A percentile compares a stretch with the other conserved stretches of the same genome.
Evolutionary conservation across 2,329 filamentous ascomycete species (phyloP).

Genomic region (Arthrobotrys iridis): DNA sequence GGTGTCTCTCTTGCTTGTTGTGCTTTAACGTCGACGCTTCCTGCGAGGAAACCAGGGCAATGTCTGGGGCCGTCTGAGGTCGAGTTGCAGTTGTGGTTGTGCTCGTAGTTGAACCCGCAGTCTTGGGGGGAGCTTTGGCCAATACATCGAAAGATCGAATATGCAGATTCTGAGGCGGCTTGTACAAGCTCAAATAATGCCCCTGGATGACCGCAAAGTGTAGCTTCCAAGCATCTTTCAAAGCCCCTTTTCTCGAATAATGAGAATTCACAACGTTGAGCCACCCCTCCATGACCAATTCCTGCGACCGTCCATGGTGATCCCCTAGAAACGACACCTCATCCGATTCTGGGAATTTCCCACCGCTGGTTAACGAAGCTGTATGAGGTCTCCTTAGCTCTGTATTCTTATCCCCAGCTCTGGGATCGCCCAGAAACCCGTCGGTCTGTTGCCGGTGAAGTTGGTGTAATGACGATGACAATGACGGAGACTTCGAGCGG

Average conservation of each 20-base stretch:
- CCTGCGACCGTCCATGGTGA: constrained; percentile 49
- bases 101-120: neutral
- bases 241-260: constrained; percentile 56
- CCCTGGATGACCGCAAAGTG: constrained; percentile 58
- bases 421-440: constrained; percentile 35
- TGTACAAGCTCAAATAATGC: constrained; percentile 57
- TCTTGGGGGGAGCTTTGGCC: constrained; percentile 53
- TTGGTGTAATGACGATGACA: neutral
- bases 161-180: constrained; percentile 57
- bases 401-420: constrained; percentile 21
- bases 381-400: constrained; percentile 43
- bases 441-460: constrained; percentile 53
- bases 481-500: constrained; percentile 57
- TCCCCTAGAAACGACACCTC: constrained; percentile 30
- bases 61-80: constrained; percentile 58
- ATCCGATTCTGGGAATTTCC: constrained; percentile 45
- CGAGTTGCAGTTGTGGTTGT: constrained; percentile 25
- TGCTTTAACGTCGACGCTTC: constrained; percentile 57
- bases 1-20: constrained; percentile 57
- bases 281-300: constrained; percentile 57
- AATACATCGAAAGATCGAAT: constrained; percentile 58
- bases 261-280: constrained; percentile 59
- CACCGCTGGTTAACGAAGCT: constrained; percentile 31
- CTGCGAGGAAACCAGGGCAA: constrained; percentile 19
- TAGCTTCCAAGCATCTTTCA: constrained; percentile 58